Evolutionary conservation across 495 filamentous ascomycete species (phyloP), one percentile per base, ranked within the genome.

Genomic region (Rhizodiscina lignyota): DNA sequence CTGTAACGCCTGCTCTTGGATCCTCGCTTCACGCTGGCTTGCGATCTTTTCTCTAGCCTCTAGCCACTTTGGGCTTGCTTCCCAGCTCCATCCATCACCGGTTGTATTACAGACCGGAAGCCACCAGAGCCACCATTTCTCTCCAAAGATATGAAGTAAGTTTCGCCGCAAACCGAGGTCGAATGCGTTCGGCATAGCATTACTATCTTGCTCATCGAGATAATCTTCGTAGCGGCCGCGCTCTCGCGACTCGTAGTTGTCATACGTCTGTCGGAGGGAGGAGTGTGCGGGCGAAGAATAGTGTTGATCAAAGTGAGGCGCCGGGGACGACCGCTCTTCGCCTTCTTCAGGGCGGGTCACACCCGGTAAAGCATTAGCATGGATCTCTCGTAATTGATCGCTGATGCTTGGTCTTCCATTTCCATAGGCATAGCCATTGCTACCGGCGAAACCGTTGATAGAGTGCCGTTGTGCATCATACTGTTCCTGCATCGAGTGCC

Each of bases 41-140:
- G 27, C 35, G 2, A 61, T 36, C 12, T 43, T 42, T 3, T 56
- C 57, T 2, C 51, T 37, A 15, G 50, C 52, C 1, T 35, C 42
- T 2, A 40, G 31, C 59, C 59, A 63, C 28, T 51, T 50, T 3
- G 45, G 33, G 39, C 72, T 92, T 1, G 84, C 68, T 48, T 93
- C 85, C 89, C 89, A 97, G 45, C 57, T 69, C 85, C 85, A 96
- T n/a, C 89, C 89, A 50, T 97, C 83, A 6, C 86, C 86, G 0
- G 68, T 76, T 0, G 83, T 87, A 36, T 75, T 92, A 53, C 73
- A 73, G 12, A 93, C 54, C 0, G 89, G 91, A n/a, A 94, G 43
- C 2, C 58, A 48, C 86, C 89, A 94, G 4, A 83, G 60, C 21
- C 70, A 54, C 8, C 73, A 72, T 0, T 58, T 66, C 2, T 69